Base-by-base conservation (phyloP, 495 filamentous ascomycete species). In the Penicillium diatomitis region DNA sequence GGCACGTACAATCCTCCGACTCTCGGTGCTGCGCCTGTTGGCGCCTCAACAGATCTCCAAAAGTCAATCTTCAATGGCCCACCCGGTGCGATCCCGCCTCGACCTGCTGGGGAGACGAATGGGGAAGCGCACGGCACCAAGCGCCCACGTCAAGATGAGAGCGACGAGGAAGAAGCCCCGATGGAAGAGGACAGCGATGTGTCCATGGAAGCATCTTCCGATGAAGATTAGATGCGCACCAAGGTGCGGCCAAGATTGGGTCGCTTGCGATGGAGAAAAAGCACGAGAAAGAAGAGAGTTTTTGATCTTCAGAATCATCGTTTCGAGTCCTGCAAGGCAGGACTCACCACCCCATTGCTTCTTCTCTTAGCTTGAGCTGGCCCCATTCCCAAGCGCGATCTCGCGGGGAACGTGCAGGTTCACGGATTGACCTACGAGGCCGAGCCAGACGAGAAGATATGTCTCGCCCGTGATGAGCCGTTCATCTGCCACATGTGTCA, bases 371-470 rank as follows among this genome's bases (percentile, higher is more conserved):
- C 37, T 54, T 53, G 52, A 49, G 37, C 56, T 56, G 54, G 57
- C 53, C 46, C 54, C 43, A 42, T 49, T 55, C 47, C 53, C 53
- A 49, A 53, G 52, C 52, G 73, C 60, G 32, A 78, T 53, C 48
- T 69, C 66, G 50, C 62, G 72, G 40, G 88, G 85, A 38, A 90
- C 67, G 75, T 77, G 78, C 51, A 95, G 72, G 40, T 85, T 83
- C 45, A 92, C 81, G 52, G 76, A 81, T 44, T 75, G 75, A 46
- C 87, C 88, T 10, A 90, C 78, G 38, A 90, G 61, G 32, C 87
- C 87, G 42, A 92, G 68, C 88, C 88, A 95, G 36, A 86, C 69
- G 66, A 84, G 76, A 56, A 95, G 75, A 71, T 92, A 95, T 45
- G 76, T 71, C 58, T 80, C 70, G 32, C 79, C 75, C 37, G 70